Percentiles rank a stretch among this genome's conserved stretches.
These are phyloP conservation scores for Wolfiporia cocos DNA, from an alignment of 1,284 basidiomycete genomes.

Conservation along the genomic window DNA sequence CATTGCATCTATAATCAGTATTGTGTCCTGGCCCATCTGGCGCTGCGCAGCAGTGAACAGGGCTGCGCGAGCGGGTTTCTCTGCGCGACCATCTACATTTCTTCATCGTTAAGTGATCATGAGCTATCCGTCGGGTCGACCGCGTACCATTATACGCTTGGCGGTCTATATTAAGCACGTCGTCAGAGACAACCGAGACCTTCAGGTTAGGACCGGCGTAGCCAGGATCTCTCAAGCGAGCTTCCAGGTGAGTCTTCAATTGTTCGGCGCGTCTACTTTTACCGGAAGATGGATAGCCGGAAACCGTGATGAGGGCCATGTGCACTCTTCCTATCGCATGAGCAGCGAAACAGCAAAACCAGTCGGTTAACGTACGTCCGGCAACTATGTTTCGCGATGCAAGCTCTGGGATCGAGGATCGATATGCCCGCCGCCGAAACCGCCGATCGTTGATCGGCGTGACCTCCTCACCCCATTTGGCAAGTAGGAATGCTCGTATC, in stretches of 20 bases:
- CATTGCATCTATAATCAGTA: constrained; percentile 86
- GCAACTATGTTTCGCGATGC: too few species aligned
- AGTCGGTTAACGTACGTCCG: too few species aligned
- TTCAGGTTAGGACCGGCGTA: constrained; percentile 49
- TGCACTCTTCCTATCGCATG: too few species aligned
- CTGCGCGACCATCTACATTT: constrained; percentile 65
- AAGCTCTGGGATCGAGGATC: too few species aligned
- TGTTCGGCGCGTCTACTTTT: constrained; percentile 74
- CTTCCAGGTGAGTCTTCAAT: constrained; percentile 57
- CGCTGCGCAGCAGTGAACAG: constrained; percentile 87
- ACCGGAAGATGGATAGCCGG: constrained; percentile 88
- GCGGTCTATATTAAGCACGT: constrained; percentile 59
- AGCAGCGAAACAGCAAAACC: too few species aligned
- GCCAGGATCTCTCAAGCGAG: constrained; percentile 40
- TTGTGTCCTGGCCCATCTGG: constrained; percentile 62
- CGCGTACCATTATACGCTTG: constrained; percentile 71
- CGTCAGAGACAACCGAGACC: constrained; percentile 77
- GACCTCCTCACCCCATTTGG: too few species aligned
- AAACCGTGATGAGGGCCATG: constrained; percentile 95
- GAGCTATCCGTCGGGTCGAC: not conserved
- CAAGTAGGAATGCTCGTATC: too few species aligned
- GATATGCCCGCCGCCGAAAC: too few species aligned
- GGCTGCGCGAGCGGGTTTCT: constrained; percentile 85
- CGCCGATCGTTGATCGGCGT: too few species aligned
- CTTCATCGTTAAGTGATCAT: not conserved